phyloP scores from a whole-genome alignment of 257 asterid species.

The Solanum piurae region DNA sequence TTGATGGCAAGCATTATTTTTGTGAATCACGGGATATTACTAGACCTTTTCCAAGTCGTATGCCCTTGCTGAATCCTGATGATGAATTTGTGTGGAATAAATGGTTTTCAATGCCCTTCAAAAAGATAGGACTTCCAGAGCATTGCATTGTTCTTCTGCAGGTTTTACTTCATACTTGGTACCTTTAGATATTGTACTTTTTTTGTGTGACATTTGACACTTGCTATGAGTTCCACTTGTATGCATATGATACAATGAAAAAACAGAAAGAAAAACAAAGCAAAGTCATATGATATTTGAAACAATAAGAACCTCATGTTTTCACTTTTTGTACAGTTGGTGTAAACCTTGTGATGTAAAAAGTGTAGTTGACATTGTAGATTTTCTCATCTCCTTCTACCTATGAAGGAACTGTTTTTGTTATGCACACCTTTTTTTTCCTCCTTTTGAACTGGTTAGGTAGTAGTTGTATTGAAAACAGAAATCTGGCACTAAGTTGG shows the following conservation, averaged over 20 bases:
- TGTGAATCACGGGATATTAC: slow-evolving; percentile 92
- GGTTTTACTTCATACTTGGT: slow-evolving; percentile 46
- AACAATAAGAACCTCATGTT: not conserved
- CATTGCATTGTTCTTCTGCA: slow-evolving; percentile 89
- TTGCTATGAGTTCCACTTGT: not conserved
- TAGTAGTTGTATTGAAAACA: not conserved
- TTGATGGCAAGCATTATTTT: slow-evolving; percentile 90
- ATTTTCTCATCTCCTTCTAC: not conserved
- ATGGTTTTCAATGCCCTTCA: slow-evolving; percentile 88
- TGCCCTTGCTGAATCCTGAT: slow-evolving; percentile 74
- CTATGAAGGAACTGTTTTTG: not conserved
- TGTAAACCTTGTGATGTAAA: not conserved
- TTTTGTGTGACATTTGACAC: slow-evolving; percentile 4
- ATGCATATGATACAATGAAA: not conserved
- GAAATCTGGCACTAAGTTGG: not conserved
- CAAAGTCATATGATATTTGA: not conserved
- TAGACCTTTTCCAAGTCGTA: slow-evolving; percentile 90
- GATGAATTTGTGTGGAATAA: slow-evolving; percentile 96
- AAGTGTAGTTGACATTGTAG: not conserved
- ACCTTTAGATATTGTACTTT: slow-evolving; percentile 23
- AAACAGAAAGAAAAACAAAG: not conserved
- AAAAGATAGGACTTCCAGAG: slow-evolving; percentile 74
- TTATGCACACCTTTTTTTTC: not conserved
- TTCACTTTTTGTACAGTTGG: not conserved
- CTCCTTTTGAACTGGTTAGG: not conserved